A percentile compares a stretch with the other conserved stretches of the same genome.
phyloP scores from a whole-genome alignment of 768 basidiomycete species.

The Mycena maculata region DNA sequence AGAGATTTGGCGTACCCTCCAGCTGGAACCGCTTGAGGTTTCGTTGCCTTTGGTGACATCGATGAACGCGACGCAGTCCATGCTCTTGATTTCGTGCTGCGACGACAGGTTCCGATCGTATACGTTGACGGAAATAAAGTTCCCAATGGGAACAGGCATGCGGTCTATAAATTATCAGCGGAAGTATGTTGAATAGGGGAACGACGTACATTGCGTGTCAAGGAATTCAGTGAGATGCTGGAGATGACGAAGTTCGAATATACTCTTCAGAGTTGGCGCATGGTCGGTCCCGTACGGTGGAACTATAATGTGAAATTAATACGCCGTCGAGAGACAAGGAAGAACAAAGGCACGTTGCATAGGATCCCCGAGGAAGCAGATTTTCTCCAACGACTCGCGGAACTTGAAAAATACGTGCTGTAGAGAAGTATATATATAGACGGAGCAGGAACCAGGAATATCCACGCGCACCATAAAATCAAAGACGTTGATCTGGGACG shows the following conservation, averaged over 20 bases:
- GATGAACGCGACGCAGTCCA: constrained; percentile 57
- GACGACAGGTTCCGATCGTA: constrained; percentile 57
- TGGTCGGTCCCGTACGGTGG: constrained; percentile 62
- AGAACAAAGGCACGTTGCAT: constrained; percentile 55
- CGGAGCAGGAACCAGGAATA: constrained; percentile 29
- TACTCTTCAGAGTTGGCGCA: constrained; percentile 51
- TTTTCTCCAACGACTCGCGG: constrained; percentile 48
- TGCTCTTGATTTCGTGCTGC: constrained; percentile 45
- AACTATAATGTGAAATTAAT: constrained; percentile 46
- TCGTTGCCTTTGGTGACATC: constrained; percentile 55
- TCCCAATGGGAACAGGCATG: constrained; percentile 59
- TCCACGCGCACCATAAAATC: constrained; percentile 62
- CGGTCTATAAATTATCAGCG: constrained; percentile 51
- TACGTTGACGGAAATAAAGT: constrained; percentile 60
- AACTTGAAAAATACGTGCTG: constrained; percentile 60
- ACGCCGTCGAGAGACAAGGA: neutral
- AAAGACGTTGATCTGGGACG: too few relatives aligned
- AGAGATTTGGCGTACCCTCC: constrained; percentile 47
- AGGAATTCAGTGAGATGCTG: constrained; percentile 49
- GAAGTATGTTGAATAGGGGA: neutral
- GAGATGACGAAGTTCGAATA: constrained; percentile 61
- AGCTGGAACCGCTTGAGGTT: constrained; percentile 53
- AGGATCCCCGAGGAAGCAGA: constrained; percentile 67
- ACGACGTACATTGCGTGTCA: constrained; percentile 61
- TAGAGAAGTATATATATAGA: neutral